Base-by-base conservation (phyloP, 2,329 filamentous ascomycete genomes). In the Fusarium secorum region DNA sequence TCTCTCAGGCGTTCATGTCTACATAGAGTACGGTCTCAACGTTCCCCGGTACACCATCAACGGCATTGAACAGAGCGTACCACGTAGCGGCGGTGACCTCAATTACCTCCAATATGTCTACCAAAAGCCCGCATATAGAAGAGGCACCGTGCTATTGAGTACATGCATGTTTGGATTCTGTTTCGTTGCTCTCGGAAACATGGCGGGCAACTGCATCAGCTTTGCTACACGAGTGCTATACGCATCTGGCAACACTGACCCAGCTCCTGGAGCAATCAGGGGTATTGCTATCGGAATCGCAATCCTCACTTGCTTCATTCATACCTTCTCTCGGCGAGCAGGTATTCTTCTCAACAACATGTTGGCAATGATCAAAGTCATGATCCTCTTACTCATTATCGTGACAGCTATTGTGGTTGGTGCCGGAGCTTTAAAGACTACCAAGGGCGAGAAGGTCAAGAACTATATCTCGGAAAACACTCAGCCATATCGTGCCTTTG, bases 311-410 rank as follows among this genome's bases (percentile, higher is more conserved):
- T 85, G 85, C 60, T 78, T 86, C 22, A 79, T 87, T 3, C 86
- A 88, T 64, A 81, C 80, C 7, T 75, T 81, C 41, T 87, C 84
- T 45, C 79, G 86, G 30, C 78, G 82, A 11, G 85, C 84, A 6
- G 86, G 86, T 4, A 86, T 88, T 45, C 73, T 79, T 26, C 71
- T 88, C 28, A 86, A 85, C 73, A 88, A 88, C 66, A 28, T 81
- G n/a, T 78, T 88, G 35, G 86, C 86, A 7, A 75, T 83, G 6
- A 70, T 86, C 63, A 88, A 88, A 68, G 75, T 87, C 6, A 71
- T 78, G 48, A 81, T 87, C 4, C 79, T 88, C 4, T 59, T 87
- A 3, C 76, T 83, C 14, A 84, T 88, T 55, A 74, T 81, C 20
- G 60, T 77, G 11, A 73, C 77, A 11, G 78, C 80, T 20, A 77